Conservation (phyloP, 2,329 filamentous ascomycete species). For the Apiospora marii region DNA sequence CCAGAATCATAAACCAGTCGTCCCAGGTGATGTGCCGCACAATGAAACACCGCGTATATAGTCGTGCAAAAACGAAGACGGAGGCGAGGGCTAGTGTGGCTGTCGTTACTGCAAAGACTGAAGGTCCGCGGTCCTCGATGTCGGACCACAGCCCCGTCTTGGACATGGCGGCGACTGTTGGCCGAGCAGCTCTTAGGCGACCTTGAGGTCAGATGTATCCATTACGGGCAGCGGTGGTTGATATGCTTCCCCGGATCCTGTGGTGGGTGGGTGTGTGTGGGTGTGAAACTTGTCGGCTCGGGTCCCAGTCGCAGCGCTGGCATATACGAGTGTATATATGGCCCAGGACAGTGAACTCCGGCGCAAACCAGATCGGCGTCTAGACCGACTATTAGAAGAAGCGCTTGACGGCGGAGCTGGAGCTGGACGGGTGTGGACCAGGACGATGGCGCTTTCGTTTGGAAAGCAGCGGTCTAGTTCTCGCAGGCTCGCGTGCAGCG, state of each 20-base stretch:
- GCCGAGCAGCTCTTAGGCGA: conserved; percentile 18
- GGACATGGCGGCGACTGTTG: conserved; percentile 27
- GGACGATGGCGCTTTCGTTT: conserved; percentile 5
- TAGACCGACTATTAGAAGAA: conserved; percentile 15
- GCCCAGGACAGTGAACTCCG: not conserved
- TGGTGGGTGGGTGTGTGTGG: not conserved
- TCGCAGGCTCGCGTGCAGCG: conserved; percentile 12
- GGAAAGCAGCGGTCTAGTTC: conserved; percentile 20
- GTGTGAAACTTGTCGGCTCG: not conserved
- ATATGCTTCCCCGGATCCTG: not conserved
- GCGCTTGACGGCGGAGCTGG: not conserved
- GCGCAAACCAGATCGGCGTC: not conserved
- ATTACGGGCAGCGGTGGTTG: conserved; percentile 13
- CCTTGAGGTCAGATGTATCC: conserved; percentile 14
- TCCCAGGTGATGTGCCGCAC: conserved; percentile 77
- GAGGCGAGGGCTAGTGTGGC: conserved; percentile 74
- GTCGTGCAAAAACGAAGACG: conserved; percentile 76
- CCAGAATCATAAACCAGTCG: conserved; percentile 81
- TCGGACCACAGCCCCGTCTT: conserved; percentile 29
- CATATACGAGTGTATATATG: not conserved
- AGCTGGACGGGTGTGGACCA: conserved; percentile 10
- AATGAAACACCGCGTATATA: conserved; percentile 76
- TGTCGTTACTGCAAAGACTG: conserved; percentile 75
- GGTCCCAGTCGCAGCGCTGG: not conserved
- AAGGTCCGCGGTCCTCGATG: conserved; percentile 60